phyloP scores from a whole-genome alignment of 2,329 filamentous ascomycete genomes.

The Epichloe scottii region DNA sequence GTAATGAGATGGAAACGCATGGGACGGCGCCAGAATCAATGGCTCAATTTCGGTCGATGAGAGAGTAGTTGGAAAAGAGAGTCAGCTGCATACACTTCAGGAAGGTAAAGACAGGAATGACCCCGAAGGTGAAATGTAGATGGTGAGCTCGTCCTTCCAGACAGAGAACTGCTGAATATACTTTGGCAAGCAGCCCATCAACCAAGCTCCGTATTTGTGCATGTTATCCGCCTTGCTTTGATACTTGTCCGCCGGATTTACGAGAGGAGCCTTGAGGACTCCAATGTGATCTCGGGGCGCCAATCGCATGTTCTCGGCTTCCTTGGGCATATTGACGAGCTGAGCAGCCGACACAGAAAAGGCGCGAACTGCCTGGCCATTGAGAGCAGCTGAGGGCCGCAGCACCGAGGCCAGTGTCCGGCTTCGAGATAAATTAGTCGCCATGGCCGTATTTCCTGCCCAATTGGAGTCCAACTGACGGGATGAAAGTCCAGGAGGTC shows the following conservation, averaged over 20 bases:
- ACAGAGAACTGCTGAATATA: conserved; percentile 99
- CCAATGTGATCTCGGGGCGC: conserved; percentile 45
- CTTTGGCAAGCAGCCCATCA: conserved; percentile 94
- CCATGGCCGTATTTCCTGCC: conserved; percentile 35
- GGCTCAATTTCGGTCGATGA: not conserved
- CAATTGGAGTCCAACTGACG: conserved; percentile 33
- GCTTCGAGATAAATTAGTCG: conserved; percentile 45
- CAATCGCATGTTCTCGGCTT: conserved; percentile 54
- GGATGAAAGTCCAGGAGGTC: conserved; percentile 5
- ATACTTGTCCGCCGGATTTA: conserved; percentile 92
- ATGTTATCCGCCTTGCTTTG: conserved; percentile 73
- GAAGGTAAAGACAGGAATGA: conserved; percentile 87
- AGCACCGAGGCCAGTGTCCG: conserved; percentile 44
- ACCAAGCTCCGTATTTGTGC: conserved; percentile 90
- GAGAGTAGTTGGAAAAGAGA: not conserved
- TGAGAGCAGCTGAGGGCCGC: conserved; percentile 32
- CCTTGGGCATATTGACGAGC: conserved; percentile 45
- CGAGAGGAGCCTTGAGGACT: conserved; percentile 61
- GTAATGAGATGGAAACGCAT: not conserved
- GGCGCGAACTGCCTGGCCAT: conserved; percentile 31
- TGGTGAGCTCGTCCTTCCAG: conserved; percentile 97
- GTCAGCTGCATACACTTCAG: conserved; percentile 54
- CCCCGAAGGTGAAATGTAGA: conserved; percentile 83
- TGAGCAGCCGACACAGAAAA: conserved; percentile 35
- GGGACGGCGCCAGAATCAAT: not conserved